Conservation (phyloP, 139 green algal genomes). For the Penium margaritaceum region DNA sequence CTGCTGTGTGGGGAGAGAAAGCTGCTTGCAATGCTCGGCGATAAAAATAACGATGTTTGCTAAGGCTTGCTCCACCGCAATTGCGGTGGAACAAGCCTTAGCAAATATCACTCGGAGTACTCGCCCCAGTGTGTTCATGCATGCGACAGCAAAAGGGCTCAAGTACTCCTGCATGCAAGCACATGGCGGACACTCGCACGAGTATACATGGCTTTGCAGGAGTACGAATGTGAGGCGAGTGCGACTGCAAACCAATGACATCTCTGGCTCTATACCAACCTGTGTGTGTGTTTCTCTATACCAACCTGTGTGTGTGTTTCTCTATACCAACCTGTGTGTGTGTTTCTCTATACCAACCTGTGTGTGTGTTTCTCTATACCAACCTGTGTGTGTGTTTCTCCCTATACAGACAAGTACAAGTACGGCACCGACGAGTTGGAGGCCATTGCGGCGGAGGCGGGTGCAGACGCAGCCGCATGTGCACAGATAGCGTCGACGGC, state of each 20-base stretch:
- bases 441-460: slow-evolving; percentile 16
- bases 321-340: too few species aligned
- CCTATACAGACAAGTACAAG: slow-evolving; percentile 39
- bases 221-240: not conserved
- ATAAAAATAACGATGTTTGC: too few species aligned
- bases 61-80: too few species aligned
- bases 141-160: not conserved
- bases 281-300: too few species aligned
- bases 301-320: too few species aligned
- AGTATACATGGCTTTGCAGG: slow-evolving; percentile 14
- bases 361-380: too few species aligned
- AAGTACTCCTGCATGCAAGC: not conserved
- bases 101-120: too few species aligned
- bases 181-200: slow-evolving; percentile 41
- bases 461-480: slow-evolving; percentile 45
- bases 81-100: too few species aligned
- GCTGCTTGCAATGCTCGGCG: too few species aligned
- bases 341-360: too few species aligned
- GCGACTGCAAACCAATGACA: not conserved
- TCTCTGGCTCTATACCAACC: not conserved
- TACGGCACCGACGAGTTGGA: slow-evolving; percentile 46
- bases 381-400: too few species aligned
- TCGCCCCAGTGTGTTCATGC: not conserved
- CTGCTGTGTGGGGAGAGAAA: too few species aligned
- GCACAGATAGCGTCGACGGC: slow-evolving; percentile 25